phyloP scores from a whole-genome alignment of 768 basidiomycete species.

The Rubroboletus pulcherrimus region DNA sequence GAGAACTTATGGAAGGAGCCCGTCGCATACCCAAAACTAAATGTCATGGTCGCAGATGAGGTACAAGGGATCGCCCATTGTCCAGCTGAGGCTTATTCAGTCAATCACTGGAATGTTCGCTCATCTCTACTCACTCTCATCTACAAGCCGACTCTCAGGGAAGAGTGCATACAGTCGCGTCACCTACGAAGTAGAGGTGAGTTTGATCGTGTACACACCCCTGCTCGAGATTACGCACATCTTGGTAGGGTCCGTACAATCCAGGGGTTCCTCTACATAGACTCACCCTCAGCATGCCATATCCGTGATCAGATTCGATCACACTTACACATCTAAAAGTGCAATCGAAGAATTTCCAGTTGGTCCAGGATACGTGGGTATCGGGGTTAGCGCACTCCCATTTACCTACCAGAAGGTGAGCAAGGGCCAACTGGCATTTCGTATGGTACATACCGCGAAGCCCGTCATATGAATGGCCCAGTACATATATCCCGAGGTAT shows the following conservation, averaged over 20 bases:
- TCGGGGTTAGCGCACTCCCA: constrained; percentile 45
- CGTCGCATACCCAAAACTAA: constrained; percentile 63
- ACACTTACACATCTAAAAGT: constrained; percentile 66
- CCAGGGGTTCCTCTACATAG: constrained; percentile 59
- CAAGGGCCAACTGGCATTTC: neutral
- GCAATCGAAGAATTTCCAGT: constrained; percentile 59
- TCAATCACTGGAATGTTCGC: neutral
- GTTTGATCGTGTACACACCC: neutral
- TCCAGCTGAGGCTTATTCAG: constrained; percentile 38
- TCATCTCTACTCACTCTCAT: constrained; percentile 39
- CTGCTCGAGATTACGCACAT: constrained; percentile 42
- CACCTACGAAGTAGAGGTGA: constrained; percentile 44
- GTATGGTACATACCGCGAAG: constrained; percentile 42
- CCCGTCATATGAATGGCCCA: constrained; percentile 64
- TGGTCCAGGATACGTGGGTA: constrained; percentile 60
- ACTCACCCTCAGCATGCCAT: constrained; percentile 1
- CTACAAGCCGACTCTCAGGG: constrained; percentile 64
- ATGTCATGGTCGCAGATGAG: constrained; percentile 52
- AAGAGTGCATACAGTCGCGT: constrained; percentile 59
- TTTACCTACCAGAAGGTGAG: constrained; percentile 46
- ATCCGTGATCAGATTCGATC: neutral
- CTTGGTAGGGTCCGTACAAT: constrained; percentile 74
- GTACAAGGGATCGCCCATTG: constrained; percentile 78
- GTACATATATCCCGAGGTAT: constrained; percentile 66
- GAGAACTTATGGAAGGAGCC: neutral